Conservation (phyloP, 352 stramenopile genomes). For the Phytophthora ramorum region DNA sequence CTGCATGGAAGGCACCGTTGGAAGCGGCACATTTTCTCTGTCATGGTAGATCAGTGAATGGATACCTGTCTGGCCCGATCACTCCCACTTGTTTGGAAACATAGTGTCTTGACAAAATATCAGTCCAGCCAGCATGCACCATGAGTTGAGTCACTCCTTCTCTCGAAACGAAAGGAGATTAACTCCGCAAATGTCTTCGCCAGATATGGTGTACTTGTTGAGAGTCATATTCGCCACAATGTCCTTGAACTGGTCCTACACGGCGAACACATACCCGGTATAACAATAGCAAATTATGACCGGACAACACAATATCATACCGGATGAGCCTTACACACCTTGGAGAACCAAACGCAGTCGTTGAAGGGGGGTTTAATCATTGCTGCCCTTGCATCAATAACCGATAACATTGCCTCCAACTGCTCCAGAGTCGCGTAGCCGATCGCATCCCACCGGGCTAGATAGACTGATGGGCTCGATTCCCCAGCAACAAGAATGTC, state of each 20-base stretch:
- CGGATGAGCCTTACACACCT: neutral
- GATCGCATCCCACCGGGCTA: conserved; percentile 1
- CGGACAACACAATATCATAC: neutral
- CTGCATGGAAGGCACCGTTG: neutral
- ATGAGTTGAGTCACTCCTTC: neutral
- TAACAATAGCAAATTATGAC: neutral
- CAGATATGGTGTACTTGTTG: neutral
- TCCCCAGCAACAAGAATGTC: neutral
- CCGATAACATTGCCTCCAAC: neutral
- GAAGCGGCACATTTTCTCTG: neutral
- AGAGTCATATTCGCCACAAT: neutral
- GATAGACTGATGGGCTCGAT: neutral
- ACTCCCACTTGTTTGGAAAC: neutral
- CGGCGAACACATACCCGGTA: neutral
- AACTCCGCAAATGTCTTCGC: neutral
- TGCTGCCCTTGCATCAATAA: conserved; percentile 4
- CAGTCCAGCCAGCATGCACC: neutral
- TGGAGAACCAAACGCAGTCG: neutral
- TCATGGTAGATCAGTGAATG: neutral
- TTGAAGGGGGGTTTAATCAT: neutral
- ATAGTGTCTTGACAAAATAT: neutral
- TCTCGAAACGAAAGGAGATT: neutral
- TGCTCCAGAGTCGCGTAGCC: neutral
- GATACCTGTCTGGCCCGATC: neutral
- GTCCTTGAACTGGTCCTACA: neutral